Evolutionary conservation across 2,329 filamentous ascomycete species (phyloP), one percentile per base, ranked within the genome.

Genomic region (Trichoderma sp.): DNA sequence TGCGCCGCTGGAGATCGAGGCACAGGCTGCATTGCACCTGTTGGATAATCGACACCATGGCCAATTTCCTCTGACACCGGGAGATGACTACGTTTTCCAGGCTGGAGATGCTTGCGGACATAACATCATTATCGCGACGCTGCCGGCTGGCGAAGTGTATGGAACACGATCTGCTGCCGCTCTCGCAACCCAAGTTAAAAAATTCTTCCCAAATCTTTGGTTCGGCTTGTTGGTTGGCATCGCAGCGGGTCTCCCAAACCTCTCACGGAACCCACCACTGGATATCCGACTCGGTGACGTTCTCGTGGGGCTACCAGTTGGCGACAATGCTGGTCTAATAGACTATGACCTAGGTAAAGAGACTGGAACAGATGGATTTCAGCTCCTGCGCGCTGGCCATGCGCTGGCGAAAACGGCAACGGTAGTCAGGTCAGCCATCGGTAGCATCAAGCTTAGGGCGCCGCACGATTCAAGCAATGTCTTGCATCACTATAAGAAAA

Each of bases 201-300:
- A 55, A 23, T 78, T 77, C 62, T 82, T 82, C 62, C 79, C 78
- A 0, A 81, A 81, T 32, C 74, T 84, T 15, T 80, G 80, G 77
- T 82, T 83, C 50, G 79, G 80, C 1, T 75, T 83, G 2, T 73
- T 83, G 3, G 80, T 83, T 15, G 82, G 81, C 36, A 77, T 84
- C 12, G 81, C 80, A 7, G 79, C 80, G 1, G 81, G 80, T 1
- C 76, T 83, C 2, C 81, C 81, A 0, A 75, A 78, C 34, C 73
- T 80, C 12, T 68, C 70, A 1, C 50, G 65, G 26, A 61, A 1
- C 1, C 77, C 78, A 1, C 74, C 74, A 4, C 76, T 76, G 20
- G 80, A 82, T 74, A 82, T 82, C 26, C 78, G 81, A 4, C 76
- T 83, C 1, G 81, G 81, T 5, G 80, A 82, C 71, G 73, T 83